Evolutionary conservation across 1,284 basidiomycete species (phyloP).

Genomic region (Austroboletus niveus): DNA sequence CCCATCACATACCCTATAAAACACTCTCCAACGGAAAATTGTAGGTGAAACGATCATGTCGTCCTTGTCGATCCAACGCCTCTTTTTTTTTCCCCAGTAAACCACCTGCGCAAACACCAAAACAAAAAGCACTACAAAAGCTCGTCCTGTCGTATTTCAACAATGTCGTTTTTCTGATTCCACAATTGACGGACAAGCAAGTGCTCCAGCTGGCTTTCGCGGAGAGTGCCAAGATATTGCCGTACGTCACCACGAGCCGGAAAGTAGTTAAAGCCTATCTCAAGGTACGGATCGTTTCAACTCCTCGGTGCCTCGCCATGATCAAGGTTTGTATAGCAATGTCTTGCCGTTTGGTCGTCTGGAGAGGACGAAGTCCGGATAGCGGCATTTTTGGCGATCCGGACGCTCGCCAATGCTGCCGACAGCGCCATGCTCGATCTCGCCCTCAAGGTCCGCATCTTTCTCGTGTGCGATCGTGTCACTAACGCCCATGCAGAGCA

Average conservation of each 20-base stretch:
- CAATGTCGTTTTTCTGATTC: constrained; percentile 78
- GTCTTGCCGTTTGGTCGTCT: constrained; percentile 81
- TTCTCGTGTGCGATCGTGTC: constrained; percentile 2
- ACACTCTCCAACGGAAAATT: constrained; percentile 79
- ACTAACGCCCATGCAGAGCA: constrained; percentile 50
- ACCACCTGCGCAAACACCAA: constrained; percentile 70
- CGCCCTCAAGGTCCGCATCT: constrained; percentile 72
- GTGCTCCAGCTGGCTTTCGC: constrained; percentile 71
- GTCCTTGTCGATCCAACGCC: background rate
- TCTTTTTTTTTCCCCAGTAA: constrained; percentile 48
- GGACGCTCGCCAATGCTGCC: constrained; percentile 75
- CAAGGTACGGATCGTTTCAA: constrained; percentile 51
- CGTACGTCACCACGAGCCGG: constrained; percentile 80
- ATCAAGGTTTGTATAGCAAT: constrained; percentile 49
- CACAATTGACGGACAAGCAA: constrained; percentile 71
- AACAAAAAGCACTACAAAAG: constrained; percentile 82
- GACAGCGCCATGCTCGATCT: constrained; percentile 85
- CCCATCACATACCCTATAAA: constrained; percentile 88
- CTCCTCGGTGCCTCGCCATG: background rate
- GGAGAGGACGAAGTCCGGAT: constrained; percentile 84
- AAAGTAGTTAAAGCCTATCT: constrained; percentile 84
- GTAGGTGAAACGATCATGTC: constrained; percentile 47
- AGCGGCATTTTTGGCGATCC: constrained; percentile 84
- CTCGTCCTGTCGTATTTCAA: constrained; percentile 88
- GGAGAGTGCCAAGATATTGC: constrained; percentile 85